phyloP scores from a whole-genome alignment of 306 rosid species.

The Prunus persica region Prunus_persica_NCBIv2 NC_034013.1:11765001-11765500 shows the following conservation, averaged over 20 bases:
- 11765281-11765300: background rate
- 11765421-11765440: slow-evolving; percentile 24
- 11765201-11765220: background rate
- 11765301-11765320: background rate
- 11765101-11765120: slow-evolving; percentile 41
- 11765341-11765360: background rate
- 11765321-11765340: background rate
- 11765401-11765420: slow-evolving; percentile 21
- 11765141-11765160: background rate
- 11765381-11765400: slow-evolving; percentile 28
- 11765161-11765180: background rate
- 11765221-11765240: background rate
- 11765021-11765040: slow-evolving; percentile 27
- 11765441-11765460: slow-evolving; percentile 23
- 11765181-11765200: background rate
- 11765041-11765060: slow-evolving; percentile 36
- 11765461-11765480: slow-evolving; percentile 25
- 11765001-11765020: slow-evolving; percentile 39
- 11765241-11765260: slow-evolving; percentile 15
- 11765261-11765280: slow-evolving; percentile 16
- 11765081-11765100: slow-evolving; percentile 27
- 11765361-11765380: slow-evolving; percentile 21
- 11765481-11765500: slow-evolving; percentile 37
- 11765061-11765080: slow-evolving; percentile 35
- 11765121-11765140: slow-evolving; percentile 36